These are phyloP conservation scores for Amauroascus verrucosus DNA, from an alignment of 2,329 filamentous ascomycete genomes.

Conservation along the genomic window DNA sequence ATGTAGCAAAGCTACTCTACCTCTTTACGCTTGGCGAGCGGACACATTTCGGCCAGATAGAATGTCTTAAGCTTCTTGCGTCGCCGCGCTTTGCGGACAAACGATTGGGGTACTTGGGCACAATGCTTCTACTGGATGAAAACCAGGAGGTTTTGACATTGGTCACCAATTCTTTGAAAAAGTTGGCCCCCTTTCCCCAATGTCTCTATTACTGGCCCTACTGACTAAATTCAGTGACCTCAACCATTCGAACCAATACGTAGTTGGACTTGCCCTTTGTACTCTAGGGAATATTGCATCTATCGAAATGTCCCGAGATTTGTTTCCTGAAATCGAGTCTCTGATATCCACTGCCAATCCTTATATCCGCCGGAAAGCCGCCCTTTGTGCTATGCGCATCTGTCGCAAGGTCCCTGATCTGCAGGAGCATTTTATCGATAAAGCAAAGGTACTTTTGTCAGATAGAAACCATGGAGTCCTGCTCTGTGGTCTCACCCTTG, in stretches of 20 bases:
- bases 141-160: slow-evolving; percentile 96
- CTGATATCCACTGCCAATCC: slow-evolving; percentile 88
- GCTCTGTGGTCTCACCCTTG: slow-evolving; percentile 81
- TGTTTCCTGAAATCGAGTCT: slow-evolving; percentile 91
- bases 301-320: slow-evolving; percentile 93
- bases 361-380: slow-evolving; percentile 95
- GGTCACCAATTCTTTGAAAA: slow-evolving; percentile 95
- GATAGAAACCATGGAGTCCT: slow-evolving; percentile 95
- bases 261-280: slow-evolving; percentile 90
- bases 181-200: slow-evolving; percentile 47
- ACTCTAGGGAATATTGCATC: slow-evolving; percentile 97
- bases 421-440: slow-evolving; percentile 94
- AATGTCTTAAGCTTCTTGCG: slow-evolving; percentile 93
- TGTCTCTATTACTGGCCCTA: not conserved
- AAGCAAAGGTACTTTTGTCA: slow-evolving; percentile 74
- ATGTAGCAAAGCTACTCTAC: slow-evolving; percentile 95
- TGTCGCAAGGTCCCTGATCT: slow-evolving; percentile 95
- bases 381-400: slow-evolving; percentile 97
- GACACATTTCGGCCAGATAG: slow-evolving; percentile 98
- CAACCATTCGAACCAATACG: slow-evolving; percentile 95
- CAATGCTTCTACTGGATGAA: slow-evolving; percentile 90
- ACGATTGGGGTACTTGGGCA: slow-evolving; percentile 86
- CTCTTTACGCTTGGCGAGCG: slow-evolving; percentile 95
- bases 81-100: slow-evolving; percentile 98
- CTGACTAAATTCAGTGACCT: slow-evolving; percentile 59